Conservation (phyloP, 2,329 filamentous ascomycete species). For the Lasiodiplodia sp. region DNA sequence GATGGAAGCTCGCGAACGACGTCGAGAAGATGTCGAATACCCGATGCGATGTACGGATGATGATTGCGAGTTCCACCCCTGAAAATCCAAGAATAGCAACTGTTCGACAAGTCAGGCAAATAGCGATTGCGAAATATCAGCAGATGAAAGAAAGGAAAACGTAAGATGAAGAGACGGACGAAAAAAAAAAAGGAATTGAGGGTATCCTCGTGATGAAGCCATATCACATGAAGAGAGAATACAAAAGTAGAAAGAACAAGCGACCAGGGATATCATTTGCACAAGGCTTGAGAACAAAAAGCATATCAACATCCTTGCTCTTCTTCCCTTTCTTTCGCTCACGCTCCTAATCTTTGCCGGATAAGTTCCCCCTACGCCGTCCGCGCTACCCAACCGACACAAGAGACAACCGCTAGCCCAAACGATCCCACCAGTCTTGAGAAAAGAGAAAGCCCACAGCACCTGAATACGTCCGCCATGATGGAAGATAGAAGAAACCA, state of each 20-base stretch:
- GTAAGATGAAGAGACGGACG: conserved; percentile 1
- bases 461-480: conserved; percentile 7
- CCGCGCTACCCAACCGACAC: conserved; percentile 32
- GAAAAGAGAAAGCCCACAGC: conserved; percentile 41
- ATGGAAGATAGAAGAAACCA: conserved; percentile 16
- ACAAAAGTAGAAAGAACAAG: conserved; percentile 28
- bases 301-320: conserved; percentile 38
- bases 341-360: conserved; percentile 33
- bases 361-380: conserved; percentile 36
- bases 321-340: conserved; percentile 43
- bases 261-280: conserved; percentile 29
- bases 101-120: neutral
- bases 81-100: neutral
- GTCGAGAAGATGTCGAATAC: too few species aligned
- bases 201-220: conserved; percentile 12
- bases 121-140: neutral
- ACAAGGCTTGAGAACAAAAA: conserved; percentile 30
- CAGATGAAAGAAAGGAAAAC: neutral
- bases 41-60: too few species aligned
- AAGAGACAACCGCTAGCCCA: conserved; percentile 33
- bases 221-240: conserved; percentile 23
- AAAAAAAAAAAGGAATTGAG: neutral
- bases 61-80: neutral
- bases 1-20: neutral
- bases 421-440: conserved; percentile 39